These are phyloP conservation scores for Coniochaeta hoffmannii DNA, from an alignment of 2,329 filamentous ascomycete genomes.

Conservation along the genomic window DNA sequence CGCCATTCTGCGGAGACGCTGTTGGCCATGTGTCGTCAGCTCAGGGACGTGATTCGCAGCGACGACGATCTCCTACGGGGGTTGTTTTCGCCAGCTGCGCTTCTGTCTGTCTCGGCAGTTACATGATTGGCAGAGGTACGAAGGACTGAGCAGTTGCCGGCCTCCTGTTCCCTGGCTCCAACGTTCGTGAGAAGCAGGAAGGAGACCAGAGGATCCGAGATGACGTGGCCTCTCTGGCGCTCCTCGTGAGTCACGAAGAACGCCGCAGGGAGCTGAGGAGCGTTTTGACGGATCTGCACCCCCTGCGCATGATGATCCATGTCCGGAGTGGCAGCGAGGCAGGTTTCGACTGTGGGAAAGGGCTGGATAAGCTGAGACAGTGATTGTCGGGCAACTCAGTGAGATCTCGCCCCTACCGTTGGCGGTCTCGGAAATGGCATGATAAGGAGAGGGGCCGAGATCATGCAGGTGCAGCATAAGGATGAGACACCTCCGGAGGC, in stretches of 20 bases:
- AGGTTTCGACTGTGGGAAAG: neutral
- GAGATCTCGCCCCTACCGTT: neutral
- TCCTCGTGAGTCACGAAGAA: neutral
- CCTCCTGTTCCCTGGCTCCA: neutral
- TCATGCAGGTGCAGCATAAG: neutral
- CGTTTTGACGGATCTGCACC: neutral
- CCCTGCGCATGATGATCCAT: neutral
- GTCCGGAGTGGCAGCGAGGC: neutral
- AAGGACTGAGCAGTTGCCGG: constrained; percentile 9
- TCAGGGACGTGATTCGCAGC: constrained; percentile 6
- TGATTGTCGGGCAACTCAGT: neutral
- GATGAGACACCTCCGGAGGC: constrained; percentile 3
- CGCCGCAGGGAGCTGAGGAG: neutral
- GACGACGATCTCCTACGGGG: constrained; percentile 6
- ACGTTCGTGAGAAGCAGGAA: neutral
- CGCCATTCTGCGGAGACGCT: constrained; percentile 6
- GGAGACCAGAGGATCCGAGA: neutral
- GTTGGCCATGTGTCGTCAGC: constrained; percentile 6
- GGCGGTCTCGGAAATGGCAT: neutral
- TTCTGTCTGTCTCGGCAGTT: constrained; percentile 7
- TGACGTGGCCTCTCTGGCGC: constrained; percentile 4
- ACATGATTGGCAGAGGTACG: constrained; percentile 11
- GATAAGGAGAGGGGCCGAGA: neutral
- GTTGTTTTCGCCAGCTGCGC: constrained; percentile 5
- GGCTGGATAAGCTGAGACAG: neutral